phyloP scores from a whole-genome alignment of 2,329 filamentous ascomycete species.

The Epichloe scottii region DNA sequence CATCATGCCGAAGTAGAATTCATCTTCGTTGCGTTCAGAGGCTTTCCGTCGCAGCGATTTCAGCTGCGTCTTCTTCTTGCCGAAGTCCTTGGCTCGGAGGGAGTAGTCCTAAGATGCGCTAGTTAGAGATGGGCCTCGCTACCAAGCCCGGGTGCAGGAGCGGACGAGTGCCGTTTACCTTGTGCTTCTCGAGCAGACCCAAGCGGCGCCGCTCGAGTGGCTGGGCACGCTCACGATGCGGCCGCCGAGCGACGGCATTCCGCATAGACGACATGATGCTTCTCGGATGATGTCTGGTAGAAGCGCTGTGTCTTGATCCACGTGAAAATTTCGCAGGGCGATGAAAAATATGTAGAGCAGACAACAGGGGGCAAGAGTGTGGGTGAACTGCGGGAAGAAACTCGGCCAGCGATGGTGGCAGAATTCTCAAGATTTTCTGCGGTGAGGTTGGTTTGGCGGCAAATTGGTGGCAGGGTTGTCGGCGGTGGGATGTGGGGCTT shows the following conservation, averaged over 20 bases:
- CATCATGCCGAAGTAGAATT: conserved; percentile 62
- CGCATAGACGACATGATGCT: conserved; percentile 43
- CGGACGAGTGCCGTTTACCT: conserved; percentile 34
- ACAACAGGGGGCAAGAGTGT: too few species aligned
- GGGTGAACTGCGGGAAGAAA: background rate
- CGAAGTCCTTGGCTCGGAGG: conserved; percentile 52
- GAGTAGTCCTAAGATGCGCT: conserved; percentile 43
- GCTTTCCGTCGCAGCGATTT: conserved; percentile 49
- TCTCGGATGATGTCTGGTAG: background rate
- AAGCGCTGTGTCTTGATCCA: background rate
- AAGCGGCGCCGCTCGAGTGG: conserved; percentile 71
- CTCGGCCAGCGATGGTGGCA: conserved; percentile 13
- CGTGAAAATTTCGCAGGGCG: too few species aligned
- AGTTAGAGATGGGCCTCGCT: background rate
- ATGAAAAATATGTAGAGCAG: too few species aligned
- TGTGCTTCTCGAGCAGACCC: conserved; percentile 92
- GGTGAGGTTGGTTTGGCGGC: conserved; percentile 15
- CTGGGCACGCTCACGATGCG: conserved; percentile 84
- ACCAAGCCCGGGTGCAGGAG: background rate
- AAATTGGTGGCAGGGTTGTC: background rate
- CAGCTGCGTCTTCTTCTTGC: conserved; percentile 49
- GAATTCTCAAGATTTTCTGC: conserved; percentile 26
- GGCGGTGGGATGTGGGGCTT: background rate
- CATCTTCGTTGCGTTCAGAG: conserved; percentile 56
- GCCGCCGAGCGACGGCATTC: conserved; percentile 62